Base-by-base conservation (phyloP, 1,139 yeast species). In the Yarrowia galli region DNA sequence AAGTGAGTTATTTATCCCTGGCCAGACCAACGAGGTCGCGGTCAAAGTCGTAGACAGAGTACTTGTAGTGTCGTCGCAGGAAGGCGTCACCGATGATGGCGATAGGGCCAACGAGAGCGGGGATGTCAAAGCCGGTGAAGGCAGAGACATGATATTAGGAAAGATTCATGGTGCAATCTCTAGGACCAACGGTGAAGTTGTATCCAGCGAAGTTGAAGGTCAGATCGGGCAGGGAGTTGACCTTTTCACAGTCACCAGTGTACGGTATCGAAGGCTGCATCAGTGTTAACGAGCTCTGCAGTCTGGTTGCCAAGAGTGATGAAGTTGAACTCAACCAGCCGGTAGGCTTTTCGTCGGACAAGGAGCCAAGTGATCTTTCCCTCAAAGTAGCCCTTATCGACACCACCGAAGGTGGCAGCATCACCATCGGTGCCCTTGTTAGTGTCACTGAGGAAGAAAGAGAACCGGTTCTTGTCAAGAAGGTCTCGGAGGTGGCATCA, bases 191-290 rank as follows among this genome's bases (percentile, higher is more conserved):
- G 68, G 97, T 89, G 82, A 93, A 95, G 83, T 93, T 92, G 82
- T 89, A 85, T 71, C 98, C 98, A 70, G 87, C 88, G 73, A 95
- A 89, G 77, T 84, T 92, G 79, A 95, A 88, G 65, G 98, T 92
- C 79, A 95, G 83, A 76, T 93, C 97, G 67, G 98, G 98, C 78
- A 95, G 85, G 43, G 83, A 77, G 73, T 85, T 92, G 82, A 97
- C 91, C 69, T 86, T 81, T 65, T 82, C 91, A 84, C 99, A 95
- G 69, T 95, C 98, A 73, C 95, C 82, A 68, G 91, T 84, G 84
- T 95, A 95, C 84, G 69, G 99, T 95, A 79, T 95, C 99, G 76
- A 95, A 91, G 70, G 97, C 98, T 74, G 98, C 99, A 79, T 99
- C 99, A 71, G 95, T 89, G 75, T 83, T 82, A 74, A 84, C 85